Percentiles rank a stretch among this genome's conserved stretches.
Conservation (phyloP, 257 asterid genomes). For the Coffea eugenioides region DNA sequence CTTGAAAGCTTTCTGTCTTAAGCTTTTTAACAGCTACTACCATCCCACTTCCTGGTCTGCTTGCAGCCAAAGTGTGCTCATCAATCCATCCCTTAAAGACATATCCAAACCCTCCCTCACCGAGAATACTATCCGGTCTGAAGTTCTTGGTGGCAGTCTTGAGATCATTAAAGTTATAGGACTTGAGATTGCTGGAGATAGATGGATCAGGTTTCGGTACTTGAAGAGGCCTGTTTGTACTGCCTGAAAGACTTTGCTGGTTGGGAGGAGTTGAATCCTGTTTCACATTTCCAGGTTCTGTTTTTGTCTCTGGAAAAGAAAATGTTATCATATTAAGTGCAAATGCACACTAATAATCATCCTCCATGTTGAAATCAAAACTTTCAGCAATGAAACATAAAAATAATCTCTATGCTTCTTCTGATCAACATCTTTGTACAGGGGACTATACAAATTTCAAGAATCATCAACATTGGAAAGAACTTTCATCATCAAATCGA, state of each 20-base stretch:
- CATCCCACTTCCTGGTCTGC: slow-evolving; percentile 60
- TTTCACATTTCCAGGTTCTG: slow-evolving; percentile 28
- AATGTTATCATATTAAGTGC: neutral
- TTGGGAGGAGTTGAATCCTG: slow-evolving; percentile 18
- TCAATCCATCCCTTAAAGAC: slow-evolving; percentile 84
- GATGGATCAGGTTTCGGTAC: slow-evolving; percentile 30
- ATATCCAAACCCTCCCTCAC: slow-evolving; percentile 80
- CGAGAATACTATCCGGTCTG: slow-evolving; percentile 59
- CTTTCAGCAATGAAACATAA: neutral
- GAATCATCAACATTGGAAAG: neutral
- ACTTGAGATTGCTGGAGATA: slow-evolving; percentile 45
- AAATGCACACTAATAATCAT: neutral
- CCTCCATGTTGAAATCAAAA: neutral
- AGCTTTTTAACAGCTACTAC: slow-evolving; percentile 74
- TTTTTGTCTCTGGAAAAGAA: slow-evolving; percentile 35
- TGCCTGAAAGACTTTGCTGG: slow-evolving; percentile 18
- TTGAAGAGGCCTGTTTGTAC: slow-evolving; percentile 5
- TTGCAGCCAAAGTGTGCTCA: slow-evolving; percentile 44
- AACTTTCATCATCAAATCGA: neutral
- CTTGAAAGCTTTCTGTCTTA: slow-evolving; percentile 60
- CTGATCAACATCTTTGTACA: too few species aligned
- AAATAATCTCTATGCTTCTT: neutral
- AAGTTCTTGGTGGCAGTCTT: slow-evolving; percentile 63
- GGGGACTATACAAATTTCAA: neutral
- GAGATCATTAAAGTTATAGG: slow-evolving; percentile 60